Conservation (phyloP, 768 basidiomycete genomes). For the Trametes elegans region DNA sequence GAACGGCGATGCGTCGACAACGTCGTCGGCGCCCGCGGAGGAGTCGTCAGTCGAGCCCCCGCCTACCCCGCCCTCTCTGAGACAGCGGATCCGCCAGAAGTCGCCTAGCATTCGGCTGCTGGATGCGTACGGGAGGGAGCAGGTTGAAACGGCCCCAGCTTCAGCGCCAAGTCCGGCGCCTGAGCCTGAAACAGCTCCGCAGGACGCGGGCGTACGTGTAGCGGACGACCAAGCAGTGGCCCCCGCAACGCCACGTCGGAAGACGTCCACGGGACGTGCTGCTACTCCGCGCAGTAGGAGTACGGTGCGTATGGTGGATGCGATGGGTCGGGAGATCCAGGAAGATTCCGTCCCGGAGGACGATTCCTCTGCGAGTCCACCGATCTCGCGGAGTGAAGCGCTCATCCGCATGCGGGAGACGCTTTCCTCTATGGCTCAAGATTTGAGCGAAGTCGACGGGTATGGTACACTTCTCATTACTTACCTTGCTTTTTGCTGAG, state of each 20-base stretch:
- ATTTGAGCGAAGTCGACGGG: constrained; percentile 59
- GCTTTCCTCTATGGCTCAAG: constrained; percentile 54
- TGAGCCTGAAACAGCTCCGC: background rate
- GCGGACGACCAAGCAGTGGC: background rate
- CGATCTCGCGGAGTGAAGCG: constrained; percentile 47
- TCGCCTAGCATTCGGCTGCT: constrained; percentile 57
- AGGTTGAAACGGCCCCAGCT: background rate
- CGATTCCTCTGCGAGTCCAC: constrained; percentile 21
- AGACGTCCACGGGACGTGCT: constrained; percentile 9
- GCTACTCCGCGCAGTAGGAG: constrained; percentile 36
- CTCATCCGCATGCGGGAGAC: constrained; percentile 57
- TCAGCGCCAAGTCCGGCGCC: background rate
- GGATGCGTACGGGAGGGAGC: constrained; percentile 66
- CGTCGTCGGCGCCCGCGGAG: background rate
- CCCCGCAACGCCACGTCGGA: constrained; percentile 5
- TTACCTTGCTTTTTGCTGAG: constrained; percentile 2
- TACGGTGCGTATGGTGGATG: constrained; percentile 61
- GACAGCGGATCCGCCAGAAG: constrained; percentile 41
- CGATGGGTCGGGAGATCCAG: constrained; percentile 62
- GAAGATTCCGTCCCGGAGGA: constrained; percentile 26
- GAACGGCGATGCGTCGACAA: constrained; percentile 9
- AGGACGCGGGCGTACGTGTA: background rate
- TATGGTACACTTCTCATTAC: constrained; percentile 26
- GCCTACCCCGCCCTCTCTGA: constrained; percentile 24
- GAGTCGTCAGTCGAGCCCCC: constrained; percentile 22